Conservation (phyloP, 2,329 filamentous ascomycete genomes). For the Cercospora berteroae region DNA sequence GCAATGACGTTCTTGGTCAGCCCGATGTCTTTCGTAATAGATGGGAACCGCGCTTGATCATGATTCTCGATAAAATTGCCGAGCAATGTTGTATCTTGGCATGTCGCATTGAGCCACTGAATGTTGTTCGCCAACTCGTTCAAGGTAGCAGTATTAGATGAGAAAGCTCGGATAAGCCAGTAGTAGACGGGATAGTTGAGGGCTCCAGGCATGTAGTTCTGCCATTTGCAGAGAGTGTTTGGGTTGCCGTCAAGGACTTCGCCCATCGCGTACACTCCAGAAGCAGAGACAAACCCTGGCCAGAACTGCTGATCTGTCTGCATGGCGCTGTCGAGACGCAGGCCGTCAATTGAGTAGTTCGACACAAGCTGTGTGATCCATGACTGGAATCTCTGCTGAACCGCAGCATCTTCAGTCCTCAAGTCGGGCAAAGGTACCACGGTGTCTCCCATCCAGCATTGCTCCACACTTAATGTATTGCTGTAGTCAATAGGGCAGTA, state of each 20-base stretch:
- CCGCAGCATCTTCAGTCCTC: constrained; percentile 51
- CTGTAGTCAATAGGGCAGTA: constrained; percentile 56
- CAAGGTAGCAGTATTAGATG: constrained; percentile 37
- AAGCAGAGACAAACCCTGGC: constrained; percentile 35
- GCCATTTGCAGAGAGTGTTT: constrained; percentile 41
- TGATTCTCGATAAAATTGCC: constrained; percentile 41
- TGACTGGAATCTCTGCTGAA: constrained; percentile 52
- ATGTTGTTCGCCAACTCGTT: constrained; percentile 37
- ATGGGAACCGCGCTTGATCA: constrained; percentile 42
- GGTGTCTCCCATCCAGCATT: constrained; percentile 56
- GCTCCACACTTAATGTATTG: constrained; percentile 39
- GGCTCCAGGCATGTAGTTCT: constrained; percentile 43
- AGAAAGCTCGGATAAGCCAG: constrained; percentile 38
- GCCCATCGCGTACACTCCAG: constrained; percentile 42
- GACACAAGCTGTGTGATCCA: constrained; percentile 60
- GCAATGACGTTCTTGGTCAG: constrained; percentile 60
- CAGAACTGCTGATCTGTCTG: constrained; percentile 45
- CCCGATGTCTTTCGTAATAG: constrained; percentile 51
- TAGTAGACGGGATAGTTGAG: constrained; percentile 48
- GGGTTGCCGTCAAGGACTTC: constrained; percentile 45
- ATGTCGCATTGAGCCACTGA: constrained; percentile 31
- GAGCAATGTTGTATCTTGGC: constrained; percentile 39
- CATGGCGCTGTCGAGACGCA: constrained; percentile 32
- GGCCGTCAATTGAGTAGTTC: constrained; percentile 59
- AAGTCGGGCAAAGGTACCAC: constrained; percentile 60